Conservation (phyloP, 2,329 filamentous ascomycete genomes). For the Trichoderma sp. region DNA sequence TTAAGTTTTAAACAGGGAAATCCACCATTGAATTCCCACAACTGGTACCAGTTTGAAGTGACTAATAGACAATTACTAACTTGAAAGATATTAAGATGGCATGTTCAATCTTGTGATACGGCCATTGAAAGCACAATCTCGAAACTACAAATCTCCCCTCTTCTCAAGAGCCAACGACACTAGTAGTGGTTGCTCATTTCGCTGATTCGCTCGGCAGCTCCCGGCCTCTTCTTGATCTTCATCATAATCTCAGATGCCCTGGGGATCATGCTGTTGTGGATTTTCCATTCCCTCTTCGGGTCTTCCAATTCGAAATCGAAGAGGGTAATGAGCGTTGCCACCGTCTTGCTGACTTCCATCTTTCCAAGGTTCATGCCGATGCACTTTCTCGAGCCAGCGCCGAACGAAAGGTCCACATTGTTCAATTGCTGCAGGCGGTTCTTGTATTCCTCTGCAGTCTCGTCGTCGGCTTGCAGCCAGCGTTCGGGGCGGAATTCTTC, state of each 20-base stretch:
- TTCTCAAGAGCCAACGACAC: background rate
- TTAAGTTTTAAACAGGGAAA: no score
- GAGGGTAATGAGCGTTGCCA: constrained; percentile 41
- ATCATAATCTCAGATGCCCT: background rate
- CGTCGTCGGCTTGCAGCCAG: constrained; percentile 26
- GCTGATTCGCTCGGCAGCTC: background rate
- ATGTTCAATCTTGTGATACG: background rate
- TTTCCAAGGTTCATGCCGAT: constrained; percentile 41
- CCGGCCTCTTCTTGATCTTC: background rate
- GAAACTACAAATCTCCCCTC: background rate
- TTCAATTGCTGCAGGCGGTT: constrained; percentile 30
- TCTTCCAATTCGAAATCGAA: constrained; percentile 35
- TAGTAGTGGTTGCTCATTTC: background rate
- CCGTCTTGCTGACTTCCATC: constrained; percentile 44
- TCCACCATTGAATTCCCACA: background rate
- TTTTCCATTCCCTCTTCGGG: constrained; percentile 24
- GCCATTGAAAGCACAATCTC: background rate
- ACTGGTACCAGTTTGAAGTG: background rate
- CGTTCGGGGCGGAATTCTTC: constrained; percentile 44
- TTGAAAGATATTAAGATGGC: background rate
- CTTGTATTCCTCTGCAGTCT: constrained; percentile 20
- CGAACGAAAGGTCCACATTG: constrained; percentile 39
- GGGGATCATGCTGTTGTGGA: constrained; percentile 20
- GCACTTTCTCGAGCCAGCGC: constrained; percentile 41
- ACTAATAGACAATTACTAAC: background rate